Evolutionary conservation across 345 rosid species (phyloP), one percentile per base, ranked within the genome.

Genomic region (Linum tenue): DNA sequence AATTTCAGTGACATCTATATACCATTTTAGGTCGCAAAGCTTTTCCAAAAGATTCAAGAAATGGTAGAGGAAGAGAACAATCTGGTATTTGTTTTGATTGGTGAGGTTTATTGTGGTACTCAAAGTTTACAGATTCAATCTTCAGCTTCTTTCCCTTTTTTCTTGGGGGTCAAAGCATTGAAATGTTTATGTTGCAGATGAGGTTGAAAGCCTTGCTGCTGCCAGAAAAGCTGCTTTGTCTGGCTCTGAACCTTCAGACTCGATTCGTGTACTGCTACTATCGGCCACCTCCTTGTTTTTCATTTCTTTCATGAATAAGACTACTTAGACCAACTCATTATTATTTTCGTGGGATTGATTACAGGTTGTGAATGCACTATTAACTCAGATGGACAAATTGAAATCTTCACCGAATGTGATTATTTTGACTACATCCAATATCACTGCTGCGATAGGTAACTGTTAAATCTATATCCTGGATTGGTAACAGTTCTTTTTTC

Each of bases 171-270:
- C 57, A 53, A 66, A 61, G 31, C 35, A 56, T 48, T 71, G 57
- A 70, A 68, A 59, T 78, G 74, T 15, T 74, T 65, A 64, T 77
- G 55, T 44, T 74, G 78, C 88, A 94, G 99, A 90, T 88, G 99
- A 94, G 84, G 99, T 94, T 67, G 97, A 94, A 86, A 94, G 99
- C 75, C 99, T 94, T 69, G 99, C 99, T 63, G 96, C 97, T 53
- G 92, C 97, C 56, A 81, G 97, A 65, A 91, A 90, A 75, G 95
- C 97, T 73, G 99, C 97, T 64, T 73, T 94, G 76, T 94, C 96
- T 69, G 97, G 97, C 65, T 94, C 99, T 44, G 97, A 94, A 70
- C 99, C 99, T 77, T 90, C 99, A 69, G 99, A 94, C 84, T 90
- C 99, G 37, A 90, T 94, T 65, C 79, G 99, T 80, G 95, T 94